Conservation (phyloP, 2,329 filamentous ascomycete species). For the Lecanicillium sp. region DNA sequence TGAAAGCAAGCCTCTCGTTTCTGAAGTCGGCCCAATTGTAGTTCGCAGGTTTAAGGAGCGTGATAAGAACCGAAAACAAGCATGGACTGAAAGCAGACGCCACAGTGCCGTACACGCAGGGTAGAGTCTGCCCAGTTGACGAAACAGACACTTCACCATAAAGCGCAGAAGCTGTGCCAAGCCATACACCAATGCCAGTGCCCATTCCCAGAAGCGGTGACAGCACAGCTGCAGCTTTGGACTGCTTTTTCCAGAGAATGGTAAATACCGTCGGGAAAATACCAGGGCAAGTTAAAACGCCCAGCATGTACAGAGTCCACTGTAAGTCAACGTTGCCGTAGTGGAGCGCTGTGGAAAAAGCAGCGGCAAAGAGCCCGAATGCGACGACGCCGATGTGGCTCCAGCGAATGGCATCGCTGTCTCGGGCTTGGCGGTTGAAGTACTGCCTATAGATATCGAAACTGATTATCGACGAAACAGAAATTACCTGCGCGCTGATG, state of each 20-base stretch:
- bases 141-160: slow-evolving; percentile 42
- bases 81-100: slow-evolving; percentile 38
- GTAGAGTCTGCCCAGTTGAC: slow-evolving; percentile 42
- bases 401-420: slow-evolving; percentile 44
- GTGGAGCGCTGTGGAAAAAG: slow-evolving; percentile 46
- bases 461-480: slow-evolving; percentile 46
- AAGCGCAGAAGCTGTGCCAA: slow-evolving; percentile 39
- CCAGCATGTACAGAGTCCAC: slow-evolving; percentile 51
- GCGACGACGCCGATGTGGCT: slow-evolving; percentile 48
- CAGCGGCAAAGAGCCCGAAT: slow-evolving; percentile 45
- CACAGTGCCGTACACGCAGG: slow-evolving; percentile 48
- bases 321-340: slow-evolving; percentile 48
- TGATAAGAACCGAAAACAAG: slow-evolving; percentile 41
- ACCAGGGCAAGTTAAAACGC: slow-evolving; percentile 46
- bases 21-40: slow-evolving; percentile 34
- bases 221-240: slow-evolving; percentile 41
- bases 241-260: slow-evolving; percentile 46
- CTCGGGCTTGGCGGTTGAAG: slow-evolving; percentile 38
- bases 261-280: slow-evolving; percentile 49
- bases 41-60: slow-evolving; percentile 36
- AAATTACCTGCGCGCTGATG: slow-evolving; percentile 46
- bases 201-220: slow-evolving; percentile 44
- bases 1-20: slow-evolving; percentile 35
- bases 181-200: slow-evolving; percentile 47
- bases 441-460: slow-evolving; percentile 50